A percentile compares a stretch with the other conserved stretches of the same genome.
phyloP scores from a whole-genome alignment of 2,329 filamentous ascomycete genomes.

The Sordariomycetes sp. region DNA sequence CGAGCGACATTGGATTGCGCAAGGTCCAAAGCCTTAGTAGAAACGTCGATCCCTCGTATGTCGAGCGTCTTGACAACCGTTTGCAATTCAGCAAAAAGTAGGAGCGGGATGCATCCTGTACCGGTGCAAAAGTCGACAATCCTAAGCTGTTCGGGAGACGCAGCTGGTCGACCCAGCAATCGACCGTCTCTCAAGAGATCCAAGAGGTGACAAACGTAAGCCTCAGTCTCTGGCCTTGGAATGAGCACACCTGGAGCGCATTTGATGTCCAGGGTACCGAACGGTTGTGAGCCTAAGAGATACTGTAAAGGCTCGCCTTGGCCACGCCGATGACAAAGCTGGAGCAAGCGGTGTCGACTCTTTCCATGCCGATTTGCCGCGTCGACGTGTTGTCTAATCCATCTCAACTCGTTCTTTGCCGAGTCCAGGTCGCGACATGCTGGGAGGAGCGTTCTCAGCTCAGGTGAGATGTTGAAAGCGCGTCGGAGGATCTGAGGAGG shows the following conservation, averaged over 20 bases:
- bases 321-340: slow-evolving; percentile 39
- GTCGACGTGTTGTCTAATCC: slow-evolving; percentile 56
- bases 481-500: slow-evolving; percentile 45
- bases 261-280: slow-evolving; percentile 71
- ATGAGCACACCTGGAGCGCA: slow-evolving; percentile 77
- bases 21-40: slow-evolving; percentile 52
- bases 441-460: slow-evolving; percentile 52
- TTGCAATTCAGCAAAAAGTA: slow-evolving; percentile 56
- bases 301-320: slow-evolving; percentile 78
- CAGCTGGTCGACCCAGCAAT: slow-evolving; percentile 6
- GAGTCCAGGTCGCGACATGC: slow-evolving; percentile 54
- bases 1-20: slow-evolving; percentile 53
- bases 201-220: slow-evolving; percentile 51
- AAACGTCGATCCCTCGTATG: slow-evolving; percentile 68
- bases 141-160: slow-evolving; percentile 28
- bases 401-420: slow-evolving; percentile 61
- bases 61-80: slow-evolving; percentile 29
- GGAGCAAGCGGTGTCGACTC: slow-evolving; percentile 16
- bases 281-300: slow-evolving; percentile 78
- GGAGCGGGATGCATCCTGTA: slow-evolving; percentile 79
- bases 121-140: slow-evolving; percentile 86
- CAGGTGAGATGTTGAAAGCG: slow-evolving; percentile 42
- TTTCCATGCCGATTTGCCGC: slow-evolving; percentile 9
- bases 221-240: slow-evolving; percentile 70
- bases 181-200: slow-evolving; percentile 24